Evolutionary conservation across 805 yeast species (phyloP), one percentile per base, ranked within the genome.

Genomic region (Yamadazyma phyllophila): DNA sequence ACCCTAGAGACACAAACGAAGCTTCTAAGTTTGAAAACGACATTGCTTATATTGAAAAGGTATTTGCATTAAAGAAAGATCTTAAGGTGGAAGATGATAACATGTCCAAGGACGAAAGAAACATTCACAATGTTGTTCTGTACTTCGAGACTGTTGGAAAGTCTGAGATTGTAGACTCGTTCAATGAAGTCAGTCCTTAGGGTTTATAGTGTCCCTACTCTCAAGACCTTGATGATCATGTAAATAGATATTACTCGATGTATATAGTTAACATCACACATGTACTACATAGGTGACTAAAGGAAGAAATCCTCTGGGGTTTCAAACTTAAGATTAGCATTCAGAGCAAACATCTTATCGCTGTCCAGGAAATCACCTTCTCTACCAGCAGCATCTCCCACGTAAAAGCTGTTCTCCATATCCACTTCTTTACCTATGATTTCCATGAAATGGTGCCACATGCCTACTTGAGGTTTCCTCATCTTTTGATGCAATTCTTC

Each of bases 361-460:
- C 86, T 78, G 54, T 87, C 90, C 71, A 94, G 87, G 59, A 84
- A 86, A 62, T 92, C 98, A 0, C 58, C 62, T 1, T 60, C 57
- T 43, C 98, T 71, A 0, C 98, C 99, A 6, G 97, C 98, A 0
- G 98, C 98, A 67, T 92, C 99, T 5, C 99, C 99, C n/a, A 90
- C 91, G 61, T 67, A 94, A 44, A 82, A 71, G 41, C 88, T 78
- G 8, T 63, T 52, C 0, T 59, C 65, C 40, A 59, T 41, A 54
- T 81, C 82, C 2, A 82, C 53, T 24, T 49, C 14, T 43, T 44
- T 33, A 12, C 55, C 35, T 11, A 80, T 48, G 53, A 77, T 82
- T 12, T 61, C 54, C 6, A 55, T 48, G 29, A 86, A 67, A 41
- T 72, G 76, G 0, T 73, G 62, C 82, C 87, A 86, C 96, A 91